Evolutionary conservation across 768 basidiomycete genomes (phyloP).

Genomic region (Royoungia palumana): DNA sequence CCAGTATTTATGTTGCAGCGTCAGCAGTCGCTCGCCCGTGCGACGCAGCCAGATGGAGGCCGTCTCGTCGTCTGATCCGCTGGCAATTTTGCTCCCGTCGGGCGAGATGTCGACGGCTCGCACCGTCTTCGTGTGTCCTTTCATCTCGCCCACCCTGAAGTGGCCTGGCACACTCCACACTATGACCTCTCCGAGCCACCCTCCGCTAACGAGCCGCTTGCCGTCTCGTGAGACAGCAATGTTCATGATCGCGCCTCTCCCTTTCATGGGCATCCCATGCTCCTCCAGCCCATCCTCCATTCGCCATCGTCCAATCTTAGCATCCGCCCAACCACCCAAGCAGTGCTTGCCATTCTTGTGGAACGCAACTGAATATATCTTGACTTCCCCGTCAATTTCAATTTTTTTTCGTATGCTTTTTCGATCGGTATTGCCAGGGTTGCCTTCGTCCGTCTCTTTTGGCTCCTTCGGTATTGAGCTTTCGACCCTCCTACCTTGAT

Average conservation of each 20-base stretch:
- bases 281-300: constrained; percentile 1
- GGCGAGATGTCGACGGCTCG: neutral
- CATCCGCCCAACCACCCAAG: neutral
- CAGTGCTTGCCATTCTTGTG: neutral
- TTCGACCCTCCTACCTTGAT: neutral
- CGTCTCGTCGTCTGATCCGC: neutral
- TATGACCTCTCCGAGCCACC: neutral
- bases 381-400: neutral
- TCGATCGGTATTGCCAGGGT: neutral
- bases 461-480: no score
- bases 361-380: neutral
- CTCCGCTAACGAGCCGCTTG: constrained; percentile 2
- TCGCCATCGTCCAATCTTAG: constrained; percentile 1
- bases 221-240: constrained; percentile 3
- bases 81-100: neutral
- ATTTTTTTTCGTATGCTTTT: neutral
- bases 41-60: neutral
- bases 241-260: neutral
- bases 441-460: no score
- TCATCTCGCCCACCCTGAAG: neutral
- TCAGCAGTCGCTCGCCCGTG: neutral
- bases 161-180: constrained; percentile 4
- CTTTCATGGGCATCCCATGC: neutral
- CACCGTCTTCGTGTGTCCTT: neutral
- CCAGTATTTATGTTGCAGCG: neutral